phyloP scores from a whole-genome alignment of 148 eudicot species.

The Arctostaphylos glauca region DNA sequence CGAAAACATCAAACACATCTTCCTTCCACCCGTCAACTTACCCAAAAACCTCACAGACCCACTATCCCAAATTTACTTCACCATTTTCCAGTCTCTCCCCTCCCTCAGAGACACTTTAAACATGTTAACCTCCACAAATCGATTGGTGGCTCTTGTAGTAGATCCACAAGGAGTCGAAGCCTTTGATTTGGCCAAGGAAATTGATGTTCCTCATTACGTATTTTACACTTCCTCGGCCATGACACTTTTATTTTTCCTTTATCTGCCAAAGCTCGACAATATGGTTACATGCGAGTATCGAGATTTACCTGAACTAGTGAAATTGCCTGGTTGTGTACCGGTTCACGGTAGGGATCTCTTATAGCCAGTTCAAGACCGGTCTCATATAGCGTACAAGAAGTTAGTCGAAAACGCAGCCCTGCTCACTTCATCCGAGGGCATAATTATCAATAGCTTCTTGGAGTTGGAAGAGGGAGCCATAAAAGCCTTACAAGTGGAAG shows the following conservation, averaged over 20 bases:
- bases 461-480: conserved; percentile 36
- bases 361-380: conserved; percentile 17
- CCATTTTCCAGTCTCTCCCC: conserved; percentile 2
- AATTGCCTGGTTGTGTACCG: conserved; percentile 18
- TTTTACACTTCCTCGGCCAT: conserved; percentile 12
- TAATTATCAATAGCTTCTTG: conserved; percentile 28
- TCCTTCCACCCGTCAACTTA: conserved; percentile 12
- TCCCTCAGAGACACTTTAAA: conserved; percentile 11
- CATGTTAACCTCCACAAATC: neutral
- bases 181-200: conserved; percentile 19
- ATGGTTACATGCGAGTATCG: conserved; percentile 10
- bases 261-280: conserved; percentile 20
- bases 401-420: neutral
- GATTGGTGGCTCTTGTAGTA: conserved; percentile 12
- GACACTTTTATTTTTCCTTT: conserved; percentile 1
- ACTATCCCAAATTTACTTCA: neutral
- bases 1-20: conserved; percentile 12
- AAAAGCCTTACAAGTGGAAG: conserved; percentile 15
- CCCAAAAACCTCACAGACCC: neutral
- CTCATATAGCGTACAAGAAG: neutral
- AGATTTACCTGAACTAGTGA: conserved; percentile 14
- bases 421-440: conserved; percentile 6
- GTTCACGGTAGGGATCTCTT: conserved; percentile 4
- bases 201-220: conserved; percentile 9
- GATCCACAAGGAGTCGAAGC: conserved; percentile 15